Evolutionary conservation across 2,329 filamentous ascomycete genomes (phyloP).

Genomic region (Talaromyces marneffei): DNA sequence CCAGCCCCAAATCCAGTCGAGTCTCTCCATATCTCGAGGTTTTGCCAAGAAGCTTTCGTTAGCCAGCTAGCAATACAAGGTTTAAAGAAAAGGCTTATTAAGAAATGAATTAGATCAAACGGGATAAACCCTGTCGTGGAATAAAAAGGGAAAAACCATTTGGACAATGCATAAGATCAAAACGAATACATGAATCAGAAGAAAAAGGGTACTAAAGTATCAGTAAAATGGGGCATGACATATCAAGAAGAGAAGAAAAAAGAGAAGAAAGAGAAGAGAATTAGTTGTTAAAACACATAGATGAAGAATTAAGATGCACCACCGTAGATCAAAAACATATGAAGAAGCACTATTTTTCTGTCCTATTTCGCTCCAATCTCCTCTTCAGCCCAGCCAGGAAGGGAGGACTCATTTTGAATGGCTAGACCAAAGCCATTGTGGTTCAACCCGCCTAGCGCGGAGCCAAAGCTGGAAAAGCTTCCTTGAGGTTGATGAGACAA

Average conservation of each 20-base stretch:
- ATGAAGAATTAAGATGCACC: constrained; percentile 11
- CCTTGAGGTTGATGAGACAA: constrained; percentile 41
- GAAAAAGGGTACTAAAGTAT: constrained; percentile 15
- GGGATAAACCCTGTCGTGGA: constrained; percentile 13
- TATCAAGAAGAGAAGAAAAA: neutral
- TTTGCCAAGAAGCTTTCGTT: constrained; percentile 23
- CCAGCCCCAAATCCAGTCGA: constrained; percentile 3
- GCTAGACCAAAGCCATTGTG: constrained; percentile 55
- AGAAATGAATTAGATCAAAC: constrained; percentile 2
- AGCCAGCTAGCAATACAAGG: constrained; percentile 38
- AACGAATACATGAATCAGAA: constrained; percentile 26
- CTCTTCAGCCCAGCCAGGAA: constrained; percentile 60
- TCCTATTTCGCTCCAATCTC: constrained; percentile 52
- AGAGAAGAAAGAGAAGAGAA: constrained; percentile 14
- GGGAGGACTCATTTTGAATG: constrained; percentile 52
- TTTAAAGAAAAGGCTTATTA: constrained; percentile 18
- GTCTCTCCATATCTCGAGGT: neutral
- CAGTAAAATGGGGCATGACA: constrained; percentile 18
- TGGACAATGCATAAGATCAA: constrained; percentile 21
- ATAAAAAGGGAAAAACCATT: constrained; percentile 16
- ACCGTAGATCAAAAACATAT: constrained; percentile 2
- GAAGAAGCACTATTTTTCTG: neutral
- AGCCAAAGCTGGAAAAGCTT: constrained; percentile 55
- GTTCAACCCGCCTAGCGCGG: constrained; percentile 54
- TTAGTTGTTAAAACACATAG: constrained; percentile 13